A percentile compares a stretch with the other conserved stretches of the same genome.
Evolutionary conservation across 2,329 filamentous ascomycete genomes (phyloP).

Genomic region (Trichophyton benhamiae): DNA sequence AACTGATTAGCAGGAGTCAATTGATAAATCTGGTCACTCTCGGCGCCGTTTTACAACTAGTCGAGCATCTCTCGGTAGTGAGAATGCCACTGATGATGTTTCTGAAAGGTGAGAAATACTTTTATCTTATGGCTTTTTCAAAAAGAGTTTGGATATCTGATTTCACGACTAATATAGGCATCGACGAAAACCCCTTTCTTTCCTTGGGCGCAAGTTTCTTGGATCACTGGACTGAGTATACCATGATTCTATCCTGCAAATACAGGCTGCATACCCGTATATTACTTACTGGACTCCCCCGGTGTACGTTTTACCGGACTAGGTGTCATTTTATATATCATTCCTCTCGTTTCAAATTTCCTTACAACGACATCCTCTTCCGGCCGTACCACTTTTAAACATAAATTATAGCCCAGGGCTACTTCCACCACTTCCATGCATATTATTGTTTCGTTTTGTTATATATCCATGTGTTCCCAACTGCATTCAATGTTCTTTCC

Average conservation of each 20-base stretch:
- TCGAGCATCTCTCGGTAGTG: neutral
- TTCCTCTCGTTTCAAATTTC: neutral
- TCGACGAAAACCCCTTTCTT: constrained; percentile 22
- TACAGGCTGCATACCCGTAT: no score
- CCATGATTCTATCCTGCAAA: no score
- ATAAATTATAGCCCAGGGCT: neutral
- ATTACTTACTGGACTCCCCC: no score
- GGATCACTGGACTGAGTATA: constrained; percentile 16
- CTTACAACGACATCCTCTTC: neutral
- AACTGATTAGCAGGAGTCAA: neutral
- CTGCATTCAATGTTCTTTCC: neutral
- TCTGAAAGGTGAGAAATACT: neutral
- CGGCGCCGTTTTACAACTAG: neutral
- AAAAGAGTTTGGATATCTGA: neutral
- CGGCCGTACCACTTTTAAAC: neutral
- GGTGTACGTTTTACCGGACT: neutral
- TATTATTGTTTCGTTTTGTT: neutral
- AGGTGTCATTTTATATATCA: neutral
- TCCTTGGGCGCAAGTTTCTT: constrained; percentile 27
- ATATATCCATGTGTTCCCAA: neutral
- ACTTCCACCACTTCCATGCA: neutral
- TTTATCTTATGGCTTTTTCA: neutral
- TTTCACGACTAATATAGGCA: neutral
- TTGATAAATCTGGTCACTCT: neutral
- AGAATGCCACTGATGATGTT: neutral